These are phyloP conservation scores for Russula earlei DNA, from an alignment of 768 basidiomycete genomes.

Conservation along the genomic window DNA sequence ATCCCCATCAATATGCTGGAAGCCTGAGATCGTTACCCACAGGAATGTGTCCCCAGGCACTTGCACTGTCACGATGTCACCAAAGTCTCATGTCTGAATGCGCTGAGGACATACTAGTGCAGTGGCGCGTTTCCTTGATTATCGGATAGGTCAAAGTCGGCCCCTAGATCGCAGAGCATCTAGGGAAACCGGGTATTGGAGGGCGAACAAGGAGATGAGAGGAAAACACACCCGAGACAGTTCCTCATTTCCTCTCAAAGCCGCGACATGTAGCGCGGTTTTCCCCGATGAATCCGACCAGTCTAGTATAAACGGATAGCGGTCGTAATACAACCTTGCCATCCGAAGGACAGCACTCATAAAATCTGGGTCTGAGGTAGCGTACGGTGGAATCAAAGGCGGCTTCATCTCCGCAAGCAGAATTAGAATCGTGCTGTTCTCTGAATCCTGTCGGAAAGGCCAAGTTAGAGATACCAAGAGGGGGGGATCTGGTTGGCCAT, in stretches of 20 bases:
- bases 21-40: slow-evolving; percentile 34
- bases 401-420: slow-evolving; percentile 80
- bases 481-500: slow-evolving; percentile 24
- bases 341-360: slow-evolving; percentile 72
- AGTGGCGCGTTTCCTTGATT: slow-evolving; percentile 87
- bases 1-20: slow-evolving; percentile 15
- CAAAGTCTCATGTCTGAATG: neutral
- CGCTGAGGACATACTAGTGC: slow-evolving; percentile 62
- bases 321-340: slow-evolving; percentile 80
- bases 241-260: slow-evolving; percentile 83
- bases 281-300: slow-evolving; percentile 89
- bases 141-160: slow-evolving; percentile 84
- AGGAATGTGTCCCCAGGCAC: slow-evolving; percentile 78
- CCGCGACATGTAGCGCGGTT: slow-evolving; percentile 83
- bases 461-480: neutral
- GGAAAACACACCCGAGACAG: slow-evolving; percentile 62
- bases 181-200: slow-evolving; percentile 26
- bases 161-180: slow-evolving; percentile 88
- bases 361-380: slow-evolving; percentile 46
- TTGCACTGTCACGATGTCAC: slow-evolving; percentile 45
- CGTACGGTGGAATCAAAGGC: slow-evolving; percentile 36
- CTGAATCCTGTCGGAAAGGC: slow-evolving; percentile 55
- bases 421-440: slow-evolving; percentile 90
- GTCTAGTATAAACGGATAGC: slow-evolving; percentile 79
- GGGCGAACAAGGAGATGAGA: slow-evolving; percentile 16